Base-by-base conservation (phyloP, 2,329 filamentous ascomycete species). In the Amauroascus verrucosus region DNA sequence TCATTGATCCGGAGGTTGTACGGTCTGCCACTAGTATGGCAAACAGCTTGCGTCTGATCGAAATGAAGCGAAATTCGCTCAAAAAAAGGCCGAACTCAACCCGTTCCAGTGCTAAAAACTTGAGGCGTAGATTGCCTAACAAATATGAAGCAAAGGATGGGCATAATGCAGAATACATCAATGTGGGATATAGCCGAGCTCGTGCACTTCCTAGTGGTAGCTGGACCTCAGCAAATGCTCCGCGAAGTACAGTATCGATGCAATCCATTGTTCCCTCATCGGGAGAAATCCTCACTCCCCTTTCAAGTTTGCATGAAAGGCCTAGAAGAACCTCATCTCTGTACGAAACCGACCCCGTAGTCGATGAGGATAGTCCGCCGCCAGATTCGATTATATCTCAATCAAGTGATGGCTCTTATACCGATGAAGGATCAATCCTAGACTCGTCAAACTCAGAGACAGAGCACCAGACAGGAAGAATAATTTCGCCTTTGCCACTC, bases 221-320 rank as follows among this genome's bases (percentile, higher is more conserved):
- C 33, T 50, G 46, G 57, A 74, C 67, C 1, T 67, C 72, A 0
- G 62, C 74, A 48, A 77, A 77, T 48, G 64, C 64, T 2, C 68
- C 69, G 2, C 62, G 66, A 20, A 65, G 63, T 49, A 14, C 35
- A 14, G 33, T 8, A n/a, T 13, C 9, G 5, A 26, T 24, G 26
- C 54, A 56, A 35, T 3, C 33, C 22, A 7, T n/a, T 49, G 0
- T 47, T 52, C 57, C 60, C 1, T 63, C 64, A 0, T 59, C 65
- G 6, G 55, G 55, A 14, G 46, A 60, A 13, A 55, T 67, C n/a
- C 57, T 66, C n/a, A 56, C 57, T 1, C 59, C 58, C 1, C 54
- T 64, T 14, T 51, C 52, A 6, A 54, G 59, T 53, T 46, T 62
- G 20, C 53, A 56, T 6, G 30, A 45, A 18, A 45, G 16, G 20